Base-by-base conservation (phyloP, 2,329 filamentous ascomycete genomes). In the Paecilomyces niveus region DNA sequence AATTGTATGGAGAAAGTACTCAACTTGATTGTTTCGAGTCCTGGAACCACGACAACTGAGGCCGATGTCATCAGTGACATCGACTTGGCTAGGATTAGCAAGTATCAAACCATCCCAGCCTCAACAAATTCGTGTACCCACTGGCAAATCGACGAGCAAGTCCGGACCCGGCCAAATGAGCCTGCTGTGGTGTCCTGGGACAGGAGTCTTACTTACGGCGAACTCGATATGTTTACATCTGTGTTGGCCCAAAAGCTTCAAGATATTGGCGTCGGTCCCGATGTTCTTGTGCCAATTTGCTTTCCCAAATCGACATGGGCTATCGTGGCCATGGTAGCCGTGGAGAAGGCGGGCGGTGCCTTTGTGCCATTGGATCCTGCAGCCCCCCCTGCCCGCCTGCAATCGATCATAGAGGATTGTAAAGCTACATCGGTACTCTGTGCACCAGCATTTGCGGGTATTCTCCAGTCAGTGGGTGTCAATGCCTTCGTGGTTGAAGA, bases 121-220 rank as follows among this genome's bases (percentile, higher is more conserved):
- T 15, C 33, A 15, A 15, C 15, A 8, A 15, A 39, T 15, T 8
- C 33, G 8, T 39, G 33, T 15, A 15, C 15, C 33, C 33, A 39
- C 33, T 15, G 15, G 8, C 8, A 8, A 8, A 39, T 39, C 33
- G 33, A 39, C 15, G 8, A 15, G 33, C 33, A 39, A 39, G 8
- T 8, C 15, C 33, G 8, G 33, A 15, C 8, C 33, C 33, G 33
- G 33, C 8, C 33, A 8, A 39, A 15, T 15, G 33, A 8, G 33
- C 33, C 33, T 15, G 58, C 58, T 9, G 39, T 60, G 3, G n/a
- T 21, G 18, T 52, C 56, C 5, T 60, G 58, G 58, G 58, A 60
- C 31, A 56, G 58, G 10, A 52, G 52, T 5, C 18, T 60, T 5
- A 58, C 56, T 11, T 60, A 55, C 53, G 9, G 50, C 2, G 56